A percentile compares a stretch with the other conserved stretches of the same genome.
phyloP scores from a whole-genome alignment of 2,329 filamentous ascomycete genomes.

The Ceratocystis smalleyi region DNA sequence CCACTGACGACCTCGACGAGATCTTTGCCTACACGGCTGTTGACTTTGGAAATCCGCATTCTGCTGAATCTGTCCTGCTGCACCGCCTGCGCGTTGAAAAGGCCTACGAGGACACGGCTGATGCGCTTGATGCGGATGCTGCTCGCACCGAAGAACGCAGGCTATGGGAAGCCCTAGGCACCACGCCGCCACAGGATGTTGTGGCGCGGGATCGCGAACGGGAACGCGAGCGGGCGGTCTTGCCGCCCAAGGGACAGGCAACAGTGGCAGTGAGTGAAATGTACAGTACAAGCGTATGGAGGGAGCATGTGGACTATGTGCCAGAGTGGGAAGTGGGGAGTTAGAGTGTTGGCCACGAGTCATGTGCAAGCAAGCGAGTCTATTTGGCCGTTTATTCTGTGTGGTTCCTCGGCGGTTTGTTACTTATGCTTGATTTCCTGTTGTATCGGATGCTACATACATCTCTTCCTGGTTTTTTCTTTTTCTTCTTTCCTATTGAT shows the following conservation, averaged over 20 bases:
- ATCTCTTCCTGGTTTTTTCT: too few relatives aligned
- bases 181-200: constrained; percentile 26
- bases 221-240: not conserved
- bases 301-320: constrained; percentile 24
- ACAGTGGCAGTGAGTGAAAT: constrained; percentile 6
- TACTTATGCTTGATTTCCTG: not conserved
- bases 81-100: constrained; percentile 29
- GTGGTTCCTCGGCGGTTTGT: not conserved
- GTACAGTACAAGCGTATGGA: constrained; percentile 28
- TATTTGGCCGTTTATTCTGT: not conserved
- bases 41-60: constrained; percentile 26
- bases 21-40: constrained; percentile 28
- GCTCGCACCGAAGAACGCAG: constrained; percentile 29
- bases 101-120: constrained; percentile 31
- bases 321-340: constrained; percentile 30
- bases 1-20: constrained; percentile 22
- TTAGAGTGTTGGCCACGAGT: not conserved
- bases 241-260: not conserved
- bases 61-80: constrained; percentile 26
- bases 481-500: not conserved
- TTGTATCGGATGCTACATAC: not conserved
- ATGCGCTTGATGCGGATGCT: constrained; percentile 27
- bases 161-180: constrained; percentile 31
- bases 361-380: too few relatives aligned
- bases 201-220: constrained; percentile 20